Conservation (phyloP, 805 yeast species). For the Nakazawaea laoshanensis region DNA sequence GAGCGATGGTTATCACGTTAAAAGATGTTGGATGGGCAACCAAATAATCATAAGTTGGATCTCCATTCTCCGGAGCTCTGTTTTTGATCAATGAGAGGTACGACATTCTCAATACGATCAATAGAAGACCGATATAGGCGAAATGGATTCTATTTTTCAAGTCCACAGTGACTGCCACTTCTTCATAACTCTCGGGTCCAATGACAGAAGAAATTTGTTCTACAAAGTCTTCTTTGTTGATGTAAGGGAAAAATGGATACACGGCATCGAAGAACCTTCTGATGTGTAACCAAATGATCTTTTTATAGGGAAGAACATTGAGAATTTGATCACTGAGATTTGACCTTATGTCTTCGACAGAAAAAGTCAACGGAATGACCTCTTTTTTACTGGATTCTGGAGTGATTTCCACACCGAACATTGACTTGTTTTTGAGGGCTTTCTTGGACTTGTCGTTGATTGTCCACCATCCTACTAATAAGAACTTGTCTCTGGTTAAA, state of each 20-base stretch:
- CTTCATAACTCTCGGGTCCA: conserved; percentile 23
- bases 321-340: conserved; percentile 27
- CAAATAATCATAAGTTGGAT: conserved; percentile 23
- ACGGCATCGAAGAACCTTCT: conserved; percentile 33
- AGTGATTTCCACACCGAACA: conserved; percentile 6
- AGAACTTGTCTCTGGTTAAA: conserved; percentile 21
- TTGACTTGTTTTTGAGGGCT: conserved; percentile 13
- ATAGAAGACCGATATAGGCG: conserved; percentile 28
- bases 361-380: conserved; percentile 1
- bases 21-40: conserved; percentile 30
- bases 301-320: conserved; percentile 32
- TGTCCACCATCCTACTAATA: conserved; percentile 14
- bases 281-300: conserved; percentile 35
- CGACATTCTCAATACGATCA: conserved; percentile 32
- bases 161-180: conserved; percentile 15
- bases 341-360: conserved; percentile 19
- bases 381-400: conserved; percentile 2
- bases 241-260: conserved; percentile 39
- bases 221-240: conserved; percentile 28
- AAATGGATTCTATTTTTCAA: conserved; percentile 31
- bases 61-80: conserved; percentile 18
- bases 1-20: conserved; percentile 28
- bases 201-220: conserved; percentile 25
- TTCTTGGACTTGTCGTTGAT: conserved; percentile 20
- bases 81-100: conserved; percentile 26